phyloP scores from a whole-genome alignment of 257 asterid species.

The Coffea canephora region DNA sequence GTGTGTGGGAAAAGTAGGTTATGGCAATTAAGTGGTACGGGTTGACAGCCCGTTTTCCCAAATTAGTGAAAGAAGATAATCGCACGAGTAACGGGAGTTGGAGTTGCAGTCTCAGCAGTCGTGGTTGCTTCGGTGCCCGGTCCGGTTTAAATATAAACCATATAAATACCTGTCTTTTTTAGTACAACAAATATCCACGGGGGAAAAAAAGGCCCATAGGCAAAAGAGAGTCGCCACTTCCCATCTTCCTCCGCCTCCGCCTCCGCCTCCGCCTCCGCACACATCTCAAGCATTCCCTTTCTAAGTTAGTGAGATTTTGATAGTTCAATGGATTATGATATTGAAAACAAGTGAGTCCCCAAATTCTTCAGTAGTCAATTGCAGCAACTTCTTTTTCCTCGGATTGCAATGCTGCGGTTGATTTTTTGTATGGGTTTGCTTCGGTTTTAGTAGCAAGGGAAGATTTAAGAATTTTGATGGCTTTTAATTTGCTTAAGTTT shows the following conservation, averaged over 20 bases:
- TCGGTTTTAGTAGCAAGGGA: not conserved
- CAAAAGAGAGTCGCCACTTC: conserved; percentile 1
- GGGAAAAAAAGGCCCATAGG: not conserved
- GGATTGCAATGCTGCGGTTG: not conserved
- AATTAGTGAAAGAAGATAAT: not conserved
- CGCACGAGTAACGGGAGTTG: conserved; percentile 12
- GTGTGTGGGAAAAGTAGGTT: not conserved
- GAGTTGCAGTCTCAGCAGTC: conserved; percentile 5
- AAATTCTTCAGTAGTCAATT: not conserved
- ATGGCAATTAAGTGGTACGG: not conserved
- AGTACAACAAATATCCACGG: not conserved
- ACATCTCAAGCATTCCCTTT: conserved; percentile 9
- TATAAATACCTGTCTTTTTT: too few species aligned
- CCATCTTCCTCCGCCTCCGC: not conserved
- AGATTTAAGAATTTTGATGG: not conserved
- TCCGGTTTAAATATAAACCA: too few species aligned
- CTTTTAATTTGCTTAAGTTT: not conserved
- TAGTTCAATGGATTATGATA: conserved; percentile 15
- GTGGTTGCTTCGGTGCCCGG: not conserved
- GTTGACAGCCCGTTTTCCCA: not conserved
- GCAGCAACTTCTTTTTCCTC: not conserved
- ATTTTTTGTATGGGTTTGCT: not conserved
- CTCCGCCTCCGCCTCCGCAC: conserved; percentile 14
- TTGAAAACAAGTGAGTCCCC: conserved; percentile 1
- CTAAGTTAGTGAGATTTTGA: not conserved